Base-by-base conservation (phyloP, 2,329 filamentous ascomycete genomes). In the Aspergillus sp. region DNA sequence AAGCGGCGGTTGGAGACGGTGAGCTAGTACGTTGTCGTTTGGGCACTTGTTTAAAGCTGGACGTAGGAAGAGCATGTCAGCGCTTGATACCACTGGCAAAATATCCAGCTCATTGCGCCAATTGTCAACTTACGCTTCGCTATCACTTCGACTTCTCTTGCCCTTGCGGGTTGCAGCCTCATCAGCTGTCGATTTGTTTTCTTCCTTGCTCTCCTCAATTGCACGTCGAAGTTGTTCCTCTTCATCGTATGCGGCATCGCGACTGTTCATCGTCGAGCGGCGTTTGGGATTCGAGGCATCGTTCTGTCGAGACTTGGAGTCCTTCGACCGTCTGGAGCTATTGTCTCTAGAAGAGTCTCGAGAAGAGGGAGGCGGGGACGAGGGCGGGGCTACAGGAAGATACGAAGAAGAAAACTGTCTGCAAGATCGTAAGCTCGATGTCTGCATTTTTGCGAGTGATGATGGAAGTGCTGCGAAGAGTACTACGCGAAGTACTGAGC, bases 231-330 rank as follows among this genome's bases (percentile, higher is more conserved):
- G 69, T 60, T 90, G 84, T 65, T 94, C 89, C 59, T 95, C 90
- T 69, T 98, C 93, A 55, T 97, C 90, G 60, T 97, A 97, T 19
- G 90, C 91, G 38, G 91, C 90, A 66, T 90, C 86, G 53, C 91
- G 83, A 66, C 93, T 98, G 64, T 97, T 95, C 89, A 97, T 96
- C 5, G 93, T 98, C 17, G 90, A 95, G 23, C 93, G 82, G 50
- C 93, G 82, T 67, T 96, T 97, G 33, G 85, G 83, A 45, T 81
- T 78, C 46, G 82, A 78, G 41, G 77, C 74, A 38, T 76, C 77
- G 56, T 74, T 80, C 43, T 71, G 70, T 50, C 77, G 69, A 20
- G 73, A 67, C 54, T 69, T 72, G 46, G 70, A 59, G 48, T 75
- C 69, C 51, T 61, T 68, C 12, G 62, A 57, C 27, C 64, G 68